Conservation (phyloP, 225 moss, liverwort and hornwort genomes). For the Physcomitrium patens region DNA sequence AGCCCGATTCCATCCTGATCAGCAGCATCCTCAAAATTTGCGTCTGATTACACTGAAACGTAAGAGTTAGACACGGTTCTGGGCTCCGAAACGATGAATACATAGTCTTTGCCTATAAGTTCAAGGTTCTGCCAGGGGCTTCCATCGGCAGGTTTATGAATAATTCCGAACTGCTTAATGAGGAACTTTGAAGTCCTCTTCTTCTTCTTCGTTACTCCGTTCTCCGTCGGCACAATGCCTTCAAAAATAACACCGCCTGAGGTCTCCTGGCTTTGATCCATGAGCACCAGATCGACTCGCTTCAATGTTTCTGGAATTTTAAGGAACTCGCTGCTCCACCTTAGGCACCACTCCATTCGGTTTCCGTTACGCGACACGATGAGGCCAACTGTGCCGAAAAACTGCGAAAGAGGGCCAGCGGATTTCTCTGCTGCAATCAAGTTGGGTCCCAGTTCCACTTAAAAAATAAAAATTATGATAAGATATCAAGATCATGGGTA, state of each 20-base stretch:
- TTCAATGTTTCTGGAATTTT: slow-evolving; percentile 30
- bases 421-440: no score
- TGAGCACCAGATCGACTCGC: slow-evolving; percentile 31
- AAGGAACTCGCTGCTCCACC: slow-evolving; percentile 4
- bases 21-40: slow-evolving; percentile 5
- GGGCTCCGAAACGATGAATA: slow-evolving; percentile 35
- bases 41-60: slow-evolving; percentile 28
- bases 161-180: slow-evolving; percentile 45
- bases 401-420: no score
- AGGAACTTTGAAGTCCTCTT: slow-evolving; percentile 40
- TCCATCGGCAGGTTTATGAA: slow-evolving; percentile 25
- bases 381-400: no score
- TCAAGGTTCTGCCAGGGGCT: slow-evolving; percentile 29
- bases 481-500: no score
- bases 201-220: slow-evolving; percentile 32
- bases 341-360: slow-evolving; percentile 13
- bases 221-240: background rate
- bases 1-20: no score
- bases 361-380: no score
- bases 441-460: no score
- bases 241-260: background rate
- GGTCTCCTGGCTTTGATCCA: slow-evolving; percentile 10
- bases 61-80: slow-evolving; percentile 5
- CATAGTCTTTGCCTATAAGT: slow-evolving; percentile 45
- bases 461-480: no score